A percentile compares a stretch with the other conserved stretches of the same genome.
Evolutionary conservation across 2,329 filamentous ascomycete genomes (phyloP).

Genomic region (Sclerotinia borealis): DNA sequence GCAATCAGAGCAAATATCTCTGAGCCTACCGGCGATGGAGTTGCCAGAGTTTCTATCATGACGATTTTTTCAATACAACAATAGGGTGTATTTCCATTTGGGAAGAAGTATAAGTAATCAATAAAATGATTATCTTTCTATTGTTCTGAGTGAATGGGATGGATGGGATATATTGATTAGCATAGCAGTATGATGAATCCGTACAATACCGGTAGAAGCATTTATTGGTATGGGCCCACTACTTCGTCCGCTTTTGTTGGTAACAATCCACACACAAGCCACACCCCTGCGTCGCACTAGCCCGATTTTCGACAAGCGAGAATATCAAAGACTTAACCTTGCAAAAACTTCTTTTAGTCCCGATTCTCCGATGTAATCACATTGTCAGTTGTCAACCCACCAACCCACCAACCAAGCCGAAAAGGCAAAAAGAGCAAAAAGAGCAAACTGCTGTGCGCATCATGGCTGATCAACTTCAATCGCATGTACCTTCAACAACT

Average conservation of each 20-base stretch:
- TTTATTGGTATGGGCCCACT: not conserved
- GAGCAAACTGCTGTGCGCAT: not conserved
- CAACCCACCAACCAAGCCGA: constrained; percentile 8
- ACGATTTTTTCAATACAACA: not conserved
- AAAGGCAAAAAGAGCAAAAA: constrained; percentile 7
- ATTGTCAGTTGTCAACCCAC: constrained; percentile 1
- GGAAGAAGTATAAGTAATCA: not conserved
- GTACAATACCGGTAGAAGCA: not conserved
- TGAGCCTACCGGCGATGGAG: constrained; percentile 65
- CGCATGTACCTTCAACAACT: not conserved
- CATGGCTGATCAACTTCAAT: constrained; percentile 5
- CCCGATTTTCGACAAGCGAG: not conserved
- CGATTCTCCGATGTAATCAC: not conserved
- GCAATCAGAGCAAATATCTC: constrained; percentile 70
- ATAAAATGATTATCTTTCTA: not conserved
- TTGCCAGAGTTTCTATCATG: constrained; percentile 35
- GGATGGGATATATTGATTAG: not conserved
- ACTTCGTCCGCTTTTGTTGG: not conserved
- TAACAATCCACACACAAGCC: not conserved
- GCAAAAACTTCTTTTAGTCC: not conserved
- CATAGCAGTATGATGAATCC: not conserved
- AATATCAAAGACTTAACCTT: not conserved
- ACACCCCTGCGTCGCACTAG: not conserved
- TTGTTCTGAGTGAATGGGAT: not conserved
- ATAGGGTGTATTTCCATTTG: not conserved